Evolutionary conservation across 179 eudicot genomes (phyloP), one percentile per base, ranked within the genome.

Genomic region (Sideroxylon spinosum): DNA sequence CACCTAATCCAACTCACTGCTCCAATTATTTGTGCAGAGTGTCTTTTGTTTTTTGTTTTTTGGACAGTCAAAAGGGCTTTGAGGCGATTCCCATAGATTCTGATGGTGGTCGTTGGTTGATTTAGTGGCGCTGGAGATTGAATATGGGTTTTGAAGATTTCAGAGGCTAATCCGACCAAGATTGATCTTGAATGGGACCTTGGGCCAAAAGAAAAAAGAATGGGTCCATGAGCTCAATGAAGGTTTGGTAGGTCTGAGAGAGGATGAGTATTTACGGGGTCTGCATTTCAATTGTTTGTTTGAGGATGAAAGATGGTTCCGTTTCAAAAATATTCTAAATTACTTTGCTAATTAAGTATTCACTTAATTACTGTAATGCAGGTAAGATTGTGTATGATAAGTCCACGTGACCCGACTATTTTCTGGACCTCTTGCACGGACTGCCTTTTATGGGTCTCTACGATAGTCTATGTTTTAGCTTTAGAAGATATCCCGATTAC

Each of bases 171-270:
- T 75, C 52, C 93, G 19, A 82, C 89, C 0, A 81, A 79, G 79
- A 90, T 94, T 78, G 98, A 93, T 90, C 83, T 92, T 10, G 91
- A 93, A 37, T 37, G 44, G 44, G 5, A 37, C 5, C 44, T 3
- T 37, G 4, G 5, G 3, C 44, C 44, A 1, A 37, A 37, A 37
- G 5, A 37, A 37, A 37, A 37, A 37, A 37, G 44, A 37, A 48
- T 94, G 98, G 98, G 93, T 91, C 57, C 98, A 92, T 78, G 98
- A 92, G 67, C 68, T 94, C 9, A 88, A 94, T 74, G 98, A 94
- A 78, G 98, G 98, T 19, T 94, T 96, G 98, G 96, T 96, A 12
- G 92, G 90, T 71, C 97, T 94, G 97, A 90, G 96, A 37, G 97
- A 94, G 76, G 79, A 84, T 82, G 93, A 91, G 86, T 94, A 91